A percentile compares a stretch with the other conserved stretches of the same genome.
These are phyloP conservation scores for Lachancea cidri DNA, from an alignment of 805 yeast genomes.

Conservation along the genomic window DNA sequence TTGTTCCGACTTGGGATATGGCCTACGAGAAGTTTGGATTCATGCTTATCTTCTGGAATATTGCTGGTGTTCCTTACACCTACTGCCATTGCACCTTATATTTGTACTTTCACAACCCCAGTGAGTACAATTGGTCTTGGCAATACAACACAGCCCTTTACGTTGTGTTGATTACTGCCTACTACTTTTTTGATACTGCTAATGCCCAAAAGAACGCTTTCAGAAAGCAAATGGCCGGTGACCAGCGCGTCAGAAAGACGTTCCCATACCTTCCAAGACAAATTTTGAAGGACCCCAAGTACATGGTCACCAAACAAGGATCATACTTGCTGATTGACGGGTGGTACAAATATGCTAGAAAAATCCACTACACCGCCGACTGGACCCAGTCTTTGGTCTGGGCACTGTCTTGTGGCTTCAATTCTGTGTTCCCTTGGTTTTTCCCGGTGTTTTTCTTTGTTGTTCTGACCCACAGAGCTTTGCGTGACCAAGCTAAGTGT, in stretches of 20 bases:
- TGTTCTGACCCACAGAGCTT: slow-evolving; percentile 83
- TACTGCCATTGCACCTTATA: slow-evolving; percentile 91
- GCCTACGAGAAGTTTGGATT: slow-evolving; percentile 99
- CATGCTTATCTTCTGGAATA: slow-evolving; percentile 97
- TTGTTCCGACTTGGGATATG: slow-evolving; percentile 99
- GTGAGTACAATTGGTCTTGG: slow-evolving; percentile 71
- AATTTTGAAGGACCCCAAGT: slow-evolving; percentile 75
- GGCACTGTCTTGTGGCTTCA: slow-evolving; percentile 87
- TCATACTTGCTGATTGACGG: slow-evolving; percentile 85
- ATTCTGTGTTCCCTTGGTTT: slow-evolving; percentile 91
- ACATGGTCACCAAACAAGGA: slow-evolving; percentile 81
- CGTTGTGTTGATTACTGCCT: slow-evolving; percentile 56
- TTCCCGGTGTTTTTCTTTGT: slow-evolving; percentile 86
- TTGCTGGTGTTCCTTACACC: slow-evolving; percentile 98
- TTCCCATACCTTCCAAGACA: slow-evolving; percentile 93
- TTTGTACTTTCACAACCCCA: slow-evolving; percentile 77
- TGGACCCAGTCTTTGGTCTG: slow-evolving; percentile 82
- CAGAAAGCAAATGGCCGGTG: slow-evolving; percentile 80
- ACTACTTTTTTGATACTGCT: slow-evolving; percentile 90
- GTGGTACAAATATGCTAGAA: slow-evolving; percentile 91
- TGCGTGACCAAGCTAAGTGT: slow-evolving; percentile 84
- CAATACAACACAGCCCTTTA: slow-evolving; percentile 54
- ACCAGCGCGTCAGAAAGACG: slow-evolving; percentile 66
- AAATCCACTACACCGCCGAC: slow-evolving; percentile 93
- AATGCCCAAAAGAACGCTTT: slow-evolving; percentile 94